Evolutionary conservation across 495 filamentous ascomycete species (phyloP).

Genomic region (Hypoxylon fragiforme): DNA sequence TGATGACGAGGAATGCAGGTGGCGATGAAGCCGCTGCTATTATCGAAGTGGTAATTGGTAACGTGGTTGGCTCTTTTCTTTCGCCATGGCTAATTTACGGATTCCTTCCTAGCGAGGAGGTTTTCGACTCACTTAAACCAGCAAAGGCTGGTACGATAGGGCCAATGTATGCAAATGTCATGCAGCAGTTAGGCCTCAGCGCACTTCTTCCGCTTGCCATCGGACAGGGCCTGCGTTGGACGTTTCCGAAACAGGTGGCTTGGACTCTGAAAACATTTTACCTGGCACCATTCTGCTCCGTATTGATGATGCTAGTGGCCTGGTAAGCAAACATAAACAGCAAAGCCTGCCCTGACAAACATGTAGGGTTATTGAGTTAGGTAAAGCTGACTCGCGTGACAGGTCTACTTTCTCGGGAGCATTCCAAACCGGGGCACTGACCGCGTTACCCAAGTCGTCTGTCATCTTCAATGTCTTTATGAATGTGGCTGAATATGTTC

Average conservation of each 20-base stretch:
- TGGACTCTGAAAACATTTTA: conserved; percentile 48
- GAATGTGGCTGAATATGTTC: conserved; percentile 57
- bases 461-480: conserved; percentile 56
- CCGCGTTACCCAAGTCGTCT: conserved; percentile 48
- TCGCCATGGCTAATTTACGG: conserved; percentile 56
- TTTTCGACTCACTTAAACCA: conserved; percentile 51
- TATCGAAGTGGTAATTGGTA: conserved; percentile 59
- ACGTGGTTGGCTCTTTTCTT: conserved; percentile 55
- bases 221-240: conserved; percentile 54
- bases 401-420: conserved; percentile 60
- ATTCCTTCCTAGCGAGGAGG: conserved; percentile 46
- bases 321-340: conserved; percentile 46
- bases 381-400: conserved; percentile 3
- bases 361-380: too few relatives aligned
- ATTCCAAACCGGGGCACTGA: conserved; percentile 57
- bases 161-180: conserved; percentile 55
- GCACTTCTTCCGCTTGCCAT: conserved; percentile 54
- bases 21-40: conserved; percentile 60
- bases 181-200: conserved; percentile 56
- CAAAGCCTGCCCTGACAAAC: neutral
- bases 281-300: conserved; percentile 49
- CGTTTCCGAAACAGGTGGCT: conserved; percentile 47
- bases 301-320: conserved; percentile 53
- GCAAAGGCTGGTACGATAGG: conserved; percentile 47
- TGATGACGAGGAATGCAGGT: conserved; percentile 58